phyloP scores from a whole-genome alignment of 148 eudicot genomes.

The Fallopia convolvulus region DNA sequence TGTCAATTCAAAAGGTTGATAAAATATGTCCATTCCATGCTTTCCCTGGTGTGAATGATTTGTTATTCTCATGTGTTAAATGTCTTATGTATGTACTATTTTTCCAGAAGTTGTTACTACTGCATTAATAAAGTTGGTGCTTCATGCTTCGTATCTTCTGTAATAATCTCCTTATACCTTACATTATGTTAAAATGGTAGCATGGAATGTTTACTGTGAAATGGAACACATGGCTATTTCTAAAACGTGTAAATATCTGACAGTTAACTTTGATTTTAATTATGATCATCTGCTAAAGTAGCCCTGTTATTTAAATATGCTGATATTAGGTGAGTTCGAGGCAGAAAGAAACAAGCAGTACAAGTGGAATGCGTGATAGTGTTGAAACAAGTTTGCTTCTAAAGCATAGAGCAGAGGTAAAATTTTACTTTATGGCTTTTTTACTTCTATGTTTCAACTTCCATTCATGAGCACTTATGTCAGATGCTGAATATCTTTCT shows the following conservation, averaged over 20 bases:
- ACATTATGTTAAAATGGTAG: neutral
- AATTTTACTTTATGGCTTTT: neutral
- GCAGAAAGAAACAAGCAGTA: slow-evolving; percentile 96
- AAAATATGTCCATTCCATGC: too few relatives aligned
- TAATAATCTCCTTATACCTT: neutral
- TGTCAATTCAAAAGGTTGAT: too few relatives aligned
- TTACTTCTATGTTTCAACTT: too few relatives aligned
- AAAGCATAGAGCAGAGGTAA: slow-evolving; percentile 82
- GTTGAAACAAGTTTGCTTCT: slow-evolving; percentile 86
- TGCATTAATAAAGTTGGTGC: too few relatives aligned
- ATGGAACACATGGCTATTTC: neutral
- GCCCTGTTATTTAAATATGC: neutral
- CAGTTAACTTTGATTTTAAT: neutral
- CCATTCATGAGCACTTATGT: too few relatives aligned
- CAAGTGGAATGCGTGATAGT: slow-evolving; percentile 87
- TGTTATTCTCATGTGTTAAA: too few relatives aligned
- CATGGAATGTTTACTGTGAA: neutral
- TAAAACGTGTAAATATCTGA: neutral
- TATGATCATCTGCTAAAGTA: neutral
- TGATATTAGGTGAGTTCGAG: slow-evolving; percentile 62
- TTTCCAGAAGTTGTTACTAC: too few relatives aligned
- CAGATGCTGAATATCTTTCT: too few relatives aligned
- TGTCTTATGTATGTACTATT: too few relatives aligned
- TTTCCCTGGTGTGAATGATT: too few relatives aligned
- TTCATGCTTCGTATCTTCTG: too few relatives aligned